Evolutionary conservation across 2,329 filamentous ascomycete species (phyloP).

Genomic region (Aschersonia sp.): DNA sequence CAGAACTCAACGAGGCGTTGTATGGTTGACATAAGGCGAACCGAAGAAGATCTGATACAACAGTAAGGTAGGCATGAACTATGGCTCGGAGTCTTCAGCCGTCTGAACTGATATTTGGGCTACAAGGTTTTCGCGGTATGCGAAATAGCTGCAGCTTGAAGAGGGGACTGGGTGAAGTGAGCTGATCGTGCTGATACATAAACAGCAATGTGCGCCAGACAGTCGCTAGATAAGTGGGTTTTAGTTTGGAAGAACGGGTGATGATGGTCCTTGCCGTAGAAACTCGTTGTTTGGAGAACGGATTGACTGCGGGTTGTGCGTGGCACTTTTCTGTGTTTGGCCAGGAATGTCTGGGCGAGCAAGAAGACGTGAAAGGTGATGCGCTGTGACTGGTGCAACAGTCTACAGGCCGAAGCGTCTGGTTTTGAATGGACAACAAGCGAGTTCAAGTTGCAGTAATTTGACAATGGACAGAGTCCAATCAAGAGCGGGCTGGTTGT

Average conservation of each 20-base stretch:
- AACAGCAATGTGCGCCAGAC: constrained; percentile 41
- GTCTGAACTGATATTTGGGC: constrained; percentile 78
- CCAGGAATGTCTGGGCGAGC: background rate
- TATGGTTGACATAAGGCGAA: constrained; percentile 41
- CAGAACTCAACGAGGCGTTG: constrained; percentile 38
- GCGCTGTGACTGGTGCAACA: constrained; percentile 8
- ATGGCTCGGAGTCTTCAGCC: constrained; percentile 51
- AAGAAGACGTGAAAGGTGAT: background rate
- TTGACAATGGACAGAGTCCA: constrained; percentile 2
- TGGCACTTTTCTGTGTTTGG: too few relatives aligned
- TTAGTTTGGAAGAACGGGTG: background rate
- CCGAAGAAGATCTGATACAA: constrained; percentile 28
- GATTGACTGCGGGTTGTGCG: too few relatives aligned
- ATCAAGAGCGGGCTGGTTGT: constrained; percentile 2
- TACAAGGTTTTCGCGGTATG: constrained; percentile 89
- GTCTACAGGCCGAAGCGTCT: constrained; percentile 3
- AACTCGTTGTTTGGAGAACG: too few relatives aligned
- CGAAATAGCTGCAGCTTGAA: constrained; percentile 95
- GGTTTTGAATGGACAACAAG: background rate
- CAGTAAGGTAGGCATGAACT: constrained; percentile 44
- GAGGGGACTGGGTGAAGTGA: constrained; percentile 89
- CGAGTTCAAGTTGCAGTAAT: background rate
- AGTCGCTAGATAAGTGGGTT: constrained; percentile 15
- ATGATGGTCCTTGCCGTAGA: too few relatives aligned
- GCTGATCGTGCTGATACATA: constrained; percentile 96